Evolutionary conservation across 176 grass and related monocot genomes (phyloP).

Genomic region (Poa annua): DNA sequence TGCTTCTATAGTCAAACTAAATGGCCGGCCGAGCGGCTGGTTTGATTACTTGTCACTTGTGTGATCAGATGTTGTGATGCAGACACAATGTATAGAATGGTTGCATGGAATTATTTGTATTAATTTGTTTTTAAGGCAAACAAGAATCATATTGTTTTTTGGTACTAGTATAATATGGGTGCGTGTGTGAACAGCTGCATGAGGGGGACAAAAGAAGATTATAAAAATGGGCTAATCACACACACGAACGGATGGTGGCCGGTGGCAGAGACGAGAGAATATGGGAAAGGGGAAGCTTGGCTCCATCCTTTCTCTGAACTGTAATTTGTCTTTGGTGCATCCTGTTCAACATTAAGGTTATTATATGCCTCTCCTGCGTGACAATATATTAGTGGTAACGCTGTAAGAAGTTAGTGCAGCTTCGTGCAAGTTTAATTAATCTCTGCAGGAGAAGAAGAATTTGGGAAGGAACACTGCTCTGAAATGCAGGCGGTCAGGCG

Average conservation of each 20-base stretch:
- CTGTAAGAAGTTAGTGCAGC: slow-evolving; percentile 9
- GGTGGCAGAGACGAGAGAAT: slow-evolving; percentile 46
- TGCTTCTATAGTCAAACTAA: slow-evolving; percentile 41
- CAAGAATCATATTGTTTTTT: not conserved
- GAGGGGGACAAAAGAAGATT: slow-evolving; percentile 40
- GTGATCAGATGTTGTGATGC: slow-evolving; percentile 36
- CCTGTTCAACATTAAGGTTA: slow-evolving; percentile 4
- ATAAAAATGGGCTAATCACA: slow-evolving; percentile 14
- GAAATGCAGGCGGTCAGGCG: slow-evolving; percentile 3
- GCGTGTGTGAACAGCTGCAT: not conserved
- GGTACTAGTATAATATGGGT: not conserved
- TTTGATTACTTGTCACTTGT: slow-evolving; percentile 15
- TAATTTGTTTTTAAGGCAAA: not conserved
- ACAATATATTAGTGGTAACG: not conserved
- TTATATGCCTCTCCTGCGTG: not conserved
- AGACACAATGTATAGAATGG: not conserved
- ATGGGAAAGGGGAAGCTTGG: slow-evolving; percentile 47
- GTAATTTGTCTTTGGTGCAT: slow-evolving; percentile 35
- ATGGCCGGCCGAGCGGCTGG: slow-evolving; percentile 33
- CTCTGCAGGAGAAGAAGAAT: slow-evolving; percentile 20
- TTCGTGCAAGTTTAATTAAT: not conserved
- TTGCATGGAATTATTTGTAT: not conserved
- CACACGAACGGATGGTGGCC: slow-evolving; percentile 43
- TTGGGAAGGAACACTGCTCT: slow-evolving; percentile 34
- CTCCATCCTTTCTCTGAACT: slow-evolving; percentile 39